These are phyloP conservation scores for Pythium rishiriense DNA, from an alignment of 352 stramenopile genomes.

Conservation along the genomic window DNA sequence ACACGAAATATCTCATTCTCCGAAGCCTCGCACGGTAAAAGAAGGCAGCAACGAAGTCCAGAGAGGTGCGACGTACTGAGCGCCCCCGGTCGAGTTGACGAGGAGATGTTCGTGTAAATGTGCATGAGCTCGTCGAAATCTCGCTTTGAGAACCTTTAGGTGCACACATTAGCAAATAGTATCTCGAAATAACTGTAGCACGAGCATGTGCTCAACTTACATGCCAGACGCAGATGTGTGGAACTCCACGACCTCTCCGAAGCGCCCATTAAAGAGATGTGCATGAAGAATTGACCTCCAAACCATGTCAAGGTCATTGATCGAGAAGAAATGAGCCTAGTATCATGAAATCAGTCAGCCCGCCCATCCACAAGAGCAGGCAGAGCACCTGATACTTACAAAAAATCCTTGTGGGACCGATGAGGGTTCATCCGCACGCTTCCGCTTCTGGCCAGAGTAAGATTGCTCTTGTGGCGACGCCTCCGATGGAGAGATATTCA, in stretches of 20 bases:
- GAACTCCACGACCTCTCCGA: constrained; percentile 42
- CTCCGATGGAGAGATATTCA: constrained; percentile 10
- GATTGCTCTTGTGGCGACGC: constrained; percentile 1
- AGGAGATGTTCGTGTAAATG: constrained; percentile 48
- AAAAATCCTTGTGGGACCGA: constrained; percentile 27
- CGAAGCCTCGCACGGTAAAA: constrained; percentile 52
- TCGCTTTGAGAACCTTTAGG: constrained; percentile 45
- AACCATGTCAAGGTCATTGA: constrained; percentile 43
- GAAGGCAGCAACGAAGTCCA: constrained; percentile 67
- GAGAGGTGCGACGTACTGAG: constrained; percentile 38
- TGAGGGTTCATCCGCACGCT: constrained; percentile 22
- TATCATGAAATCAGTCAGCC: constrained; percentile 1
- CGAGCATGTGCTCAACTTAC: constrained; percentile 29
- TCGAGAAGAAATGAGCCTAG: constrained; percentile 44
- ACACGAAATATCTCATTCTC: constrained; percentile 77
- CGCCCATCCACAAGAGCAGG: no score
- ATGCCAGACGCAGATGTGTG: constrained; percentile 41
- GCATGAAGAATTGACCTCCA: constrained; percentile 44
- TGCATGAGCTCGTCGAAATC: constrained; percentile 85
- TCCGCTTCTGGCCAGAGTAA: constrained; percentile 30
- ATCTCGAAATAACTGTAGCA: not conserved
- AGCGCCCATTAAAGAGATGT: constrained; percentile 40
- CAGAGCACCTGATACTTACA: constrained; percentile 6
- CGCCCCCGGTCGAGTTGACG: constrained; percentile 35
- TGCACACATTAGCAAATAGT: not conserved